phyloP scores from a whole-genome alignment of 169 alveolate species.

The Plasmodium gonderi region DNA sequence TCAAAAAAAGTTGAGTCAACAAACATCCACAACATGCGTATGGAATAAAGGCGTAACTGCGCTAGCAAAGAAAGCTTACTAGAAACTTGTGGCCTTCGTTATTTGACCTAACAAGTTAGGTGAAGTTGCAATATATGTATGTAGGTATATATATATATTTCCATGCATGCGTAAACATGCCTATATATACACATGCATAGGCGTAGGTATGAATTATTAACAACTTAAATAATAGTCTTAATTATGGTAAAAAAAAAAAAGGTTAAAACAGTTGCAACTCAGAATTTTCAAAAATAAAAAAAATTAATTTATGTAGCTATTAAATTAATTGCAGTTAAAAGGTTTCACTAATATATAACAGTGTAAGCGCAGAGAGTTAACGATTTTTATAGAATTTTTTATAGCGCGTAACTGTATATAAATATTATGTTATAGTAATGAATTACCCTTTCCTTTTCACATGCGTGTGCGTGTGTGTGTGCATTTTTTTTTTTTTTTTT shows the following conservation, averaged over 20 bases:
- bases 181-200: neutral
- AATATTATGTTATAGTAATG: neutral
- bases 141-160: constrained; percentile 11
- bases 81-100: constrained; percentile 7
- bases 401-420: neutral
- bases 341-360: constrained; percentile 12
- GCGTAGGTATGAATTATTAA: neutral
- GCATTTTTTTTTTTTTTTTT: neutral
- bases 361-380: constrained; percentile 73
- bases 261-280: constrained; percentile 29
- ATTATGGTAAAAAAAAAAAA: neutral
- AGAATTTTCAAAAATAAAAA: constrained; percentile 2
- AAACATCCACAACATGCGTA: neutral
- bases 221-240: neutral
- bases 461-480: constrained; percentile 11
- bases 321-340: constrained; percentile 6
- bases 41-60: constrained; percentile 13
- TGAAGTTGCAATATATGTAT: neutral
- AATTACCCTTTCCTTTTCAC: neutral
- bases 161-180: neutral
- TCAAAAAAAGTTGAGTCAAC: constrained; percentile 17
- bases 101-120: neutral
- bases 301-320: neutral
- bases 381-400: constrained; percentile 5
- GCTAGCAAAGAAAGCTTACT: neutral